These are phyloP conservation scores for Bolboschoenoplectus hybrid DNA, from an alignment of 202 grass and related monocot species.

Conservation along the genomic window DNA sequence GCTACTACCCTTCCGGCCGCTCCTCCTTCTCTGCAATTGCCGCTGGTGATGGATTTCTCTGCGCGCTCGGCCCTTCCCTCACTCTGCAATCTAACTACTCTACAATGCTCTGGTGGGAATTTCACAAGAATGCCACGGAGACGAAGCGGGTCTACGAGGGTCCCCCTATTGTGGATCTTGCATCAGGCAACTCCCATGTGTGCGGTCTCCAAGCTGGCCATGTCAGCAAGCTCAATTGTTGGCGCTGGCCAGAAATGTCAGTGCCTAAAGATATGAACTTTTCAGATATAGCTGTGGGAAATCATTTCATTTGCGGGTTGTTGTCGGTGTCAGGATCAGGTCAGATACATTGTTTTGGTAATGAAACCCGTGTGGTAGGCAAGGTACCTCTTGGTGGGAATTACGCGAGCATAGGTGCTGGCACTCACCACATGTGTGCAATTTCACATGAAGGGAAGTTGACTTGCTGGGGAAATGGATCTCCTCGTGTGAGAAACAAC, in stretches of 20 bases:
- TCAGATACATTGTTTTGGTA: slow-evolving; percentile 60
- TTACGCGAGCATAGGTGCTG: slow-evolving; percentile 50
- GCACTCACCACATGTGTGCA: slow-evolving; percentile 53
- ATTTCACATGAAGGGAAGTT: slow-evolving; percentile 42
- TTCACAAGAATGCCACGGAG: background rate
- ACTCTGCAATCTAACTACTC: slow-evolving; percentile 12
- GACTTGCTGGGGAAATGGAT: slow-evolving; percentile 64
- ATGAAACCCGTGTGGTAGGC: slow-evolving; percentile 38
- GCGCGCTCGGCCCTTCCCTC: slow-evolving; percentile 49
- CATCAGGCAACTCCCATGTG: slow-evolving; percentile 55
- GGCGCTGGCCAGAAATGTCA: slow-evolving; percentile 63
- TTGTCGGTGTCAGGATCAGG: background rate
- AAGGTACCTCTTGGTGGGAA: slow-evolving; percentile 37
- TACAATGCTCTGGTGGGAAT: slow-evolving; percentile 87
- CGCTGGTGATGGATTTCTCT: slow-evolving; percentile 75
- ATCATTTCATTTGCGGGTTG: slow-evolving; percentile 75
- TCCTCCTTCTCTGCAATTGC: slow-evolving; percentile 65
- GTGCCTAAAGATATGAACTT: slow-evolving; percentile 42
- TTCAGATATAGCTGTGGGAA: slow-evolving; percentile 67
- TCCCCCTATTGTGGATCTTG: slow-evolving; percentile 51
- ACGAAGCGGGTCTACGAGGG: slow-evolving; percentile 68
- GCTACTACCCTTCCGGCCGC: slow-evolving; percentile 49
- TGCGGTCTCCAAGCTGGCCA: slow-evolving; percentile 61
- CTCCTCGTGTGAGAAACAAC: slow-evolving; percentile 21
- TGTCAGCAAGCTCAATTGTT: slow-evolving; percentile 59